Evolutionary conservation across 345 rosid genomes (phyloP).

Genomic region (Xanthoceras sorbifolium): DNA sequence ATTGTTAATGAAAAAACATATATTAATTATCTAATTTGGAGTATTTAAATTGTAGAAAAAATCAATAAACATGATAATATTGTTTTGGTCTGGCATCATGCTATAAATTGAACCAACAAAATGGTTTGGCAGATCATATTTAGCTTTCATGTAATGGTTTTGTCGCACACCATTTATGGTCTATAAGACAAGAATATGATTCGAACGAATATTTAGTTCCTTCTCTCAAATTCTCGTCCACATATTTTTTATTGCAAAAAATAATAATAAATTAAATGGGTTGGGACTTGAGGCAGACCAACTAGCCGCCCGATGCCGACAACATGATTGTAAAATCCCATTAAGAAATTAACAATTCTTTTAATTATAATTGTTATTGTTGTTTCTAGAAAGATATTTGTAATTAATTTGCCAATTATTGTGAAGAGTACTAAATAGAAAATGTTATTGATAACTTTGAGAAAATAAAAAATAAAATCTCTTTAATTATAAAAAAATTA

Average conservation of each 20-base stretch:
- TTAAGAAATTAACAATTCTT: not conserved
- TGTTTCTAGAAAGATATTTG: not conserved
- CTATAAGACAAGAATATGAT: not conserved
- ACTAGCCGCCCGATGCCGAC: not conserved
- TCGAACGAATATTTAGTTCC: not conserved
- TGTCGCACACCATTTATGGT: not conserved
- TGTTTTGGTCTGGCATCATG: not conserved
- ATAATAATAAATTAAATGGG: not conserved
- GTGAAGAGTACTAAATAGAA: not conserved
- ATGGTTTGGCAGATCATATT: not conserved
- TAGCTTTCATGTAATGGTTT: not conserved
- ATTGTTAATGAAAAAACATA: not conserved
- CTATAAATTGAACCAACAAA: not conserved
- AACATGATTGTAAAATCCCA: not conserved
- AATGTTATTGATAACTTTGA: not conserved
- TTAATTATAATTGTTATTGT: no score
- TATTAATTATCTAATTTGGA: not conserved
- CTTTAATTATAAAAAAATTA: not conserved
- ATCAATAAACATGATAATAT: not conserved
- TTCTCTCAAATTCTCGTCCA: not conserved
- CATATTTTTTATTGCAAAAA: not conserved
- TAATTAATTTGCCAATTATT: not conserved
- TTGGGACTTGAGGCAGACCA: slow-evolving; percentile 6
- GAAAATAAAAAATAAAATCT: not conserved
- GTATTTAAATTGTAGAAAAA: not conserved